Evolutionary conservation across 495 filamentous ascomycete genomes (phyloP).

Genomic region (Xylaria cubensis): DNA sequence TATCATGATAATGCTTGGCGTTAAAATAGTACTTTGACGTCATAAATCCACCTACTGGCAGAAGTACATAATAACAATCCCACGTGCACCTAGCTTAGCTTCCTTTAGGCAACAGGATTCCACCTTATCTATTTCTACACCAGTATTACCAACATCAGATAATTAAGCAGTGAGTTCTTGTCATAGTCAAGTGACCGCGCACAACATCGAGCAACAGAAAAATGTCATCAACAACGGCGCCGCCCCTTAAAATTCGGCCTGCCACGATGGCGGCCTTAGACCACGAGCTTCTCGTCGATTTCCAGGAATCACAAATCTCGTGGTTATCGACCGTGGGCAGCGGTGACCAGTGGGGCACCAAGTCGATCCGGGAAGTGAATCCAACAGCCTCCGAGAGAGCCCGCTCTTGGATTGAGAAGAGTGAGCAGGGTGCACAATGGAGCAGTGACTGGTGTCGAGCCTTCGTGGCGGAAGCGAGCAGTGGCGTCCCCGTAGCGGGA

Average conservation of each 20-base stretch:
- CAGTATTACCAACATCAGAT: neutral
- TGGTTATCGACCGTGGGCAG: neutral
- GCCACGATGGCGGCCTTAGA: neutral
- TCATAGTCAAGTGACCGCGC: neutral
- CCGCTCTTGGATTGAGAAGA: neutral
- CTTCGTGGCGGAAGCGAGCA: slow-evolving; percentile 1
- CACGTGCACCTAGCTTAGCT: neutral
- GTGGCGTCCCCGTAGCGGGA: neutral
- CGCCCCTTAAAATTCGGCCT: neutral
- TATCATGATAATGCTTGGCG: too few relatives aligned
- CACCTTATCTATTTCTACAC: neutral
- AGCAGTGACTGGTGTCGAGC: slow-evolving; percentile 3
- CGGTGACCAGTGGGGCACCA: slow-evolving; percentile 1
- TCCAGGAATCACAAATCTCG: neutral
- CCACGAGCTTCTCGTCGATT: neutral
- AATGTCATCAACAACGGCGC: neutral
- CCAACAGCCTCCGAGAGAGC: neutral
- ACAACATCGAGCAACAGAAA: slow-evolving; percentile 3
- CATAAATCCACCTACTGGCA: neutral
- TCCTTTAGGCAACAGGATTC: neutral
- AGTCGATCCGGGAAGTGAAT: neutral
- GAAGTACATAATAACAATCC: neutral
- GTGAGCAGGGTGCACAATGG: neutral
- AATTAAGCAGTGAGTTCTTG: neutral
- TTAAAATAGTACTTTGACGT: neutral